A percentile compares a stretch with the other conserved stretches of the same genome.
These are phyloP conservation scores for Xylaria flabelliformis DNA, from an alignment of 495 filamentous ascomycete species.

Conservation along the genomic window DNA sequence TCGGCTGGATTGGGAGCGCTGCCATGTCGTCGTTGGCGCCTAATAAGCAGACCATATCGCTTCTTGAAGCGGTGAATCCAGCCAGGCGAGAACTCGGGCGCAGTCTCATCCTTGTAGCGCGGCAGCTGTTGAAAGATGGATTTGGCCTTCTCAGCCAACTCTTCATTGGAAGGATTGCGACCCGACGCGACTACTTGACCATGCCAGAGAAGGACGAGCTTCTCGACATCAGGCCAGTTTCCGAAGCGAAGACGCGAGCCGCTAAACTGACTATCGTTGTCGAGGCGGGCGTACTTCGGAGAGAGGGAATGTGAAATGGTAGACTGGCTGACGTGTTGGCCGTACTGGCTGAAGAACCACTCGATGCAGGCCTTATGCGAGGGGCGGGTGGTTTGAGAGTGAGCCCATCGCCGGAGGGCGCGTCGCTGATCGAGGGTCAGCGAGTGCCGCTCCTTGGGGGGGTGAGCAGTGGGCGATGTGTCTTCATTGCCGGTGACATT, in stretches of 20 bases:
- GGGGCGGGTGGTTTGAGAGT: slow-evolving; percentile 54
- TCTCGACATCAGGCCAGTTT: slow-evolving; percentile 63
- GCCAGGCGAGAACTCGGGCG: slow-evolving; percentile 60
- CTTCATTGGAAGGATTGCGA: slow-evolving; percentile 58
- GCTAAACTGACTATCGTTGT: slow-evolving; percentile 57
- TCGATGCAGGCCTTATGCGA: slow-evolving; percentile 61
- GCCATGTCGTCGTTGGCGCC: slow-evolving; percentile 55
- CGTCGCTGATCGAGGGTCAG: slow-evolving; percentile 60
- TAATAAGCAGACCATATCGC: slow-evolving; percentile 56
- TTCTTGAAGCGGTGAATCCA: slow-evolving; percentile 64
- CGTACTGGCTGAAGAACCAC: slow-evolving; percentile 58
- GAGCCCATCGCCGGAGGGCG: slow-evolving; percentile 58
- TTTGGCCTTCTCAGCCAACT: slow-evolving; percentile 60
- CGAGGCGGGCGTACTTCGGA: slow-evolving; percentile 60
- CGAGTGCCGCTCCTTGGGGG: slow-evolving; percentile 55
- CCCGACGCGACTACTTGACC: slow-evolving; percentile 51
- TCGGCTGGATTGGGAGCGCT: slow-evolving; percentile 50
- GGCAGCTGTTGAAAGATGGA: slow-evolving; percentile 54
- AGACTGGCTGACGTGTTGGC: slow-evolving; percentile 59
- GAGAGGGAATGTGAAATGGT: slow-evolving; percentile 60
- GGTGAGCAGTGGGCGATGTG: slow-evolving; percentile 13
- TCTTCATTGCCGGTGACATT: slow-evolving; percentile 14
- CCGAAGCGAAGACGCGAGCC: slow-evolving; percentile 59
- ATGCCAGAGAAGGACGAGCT: slow-evolving; percentile 60
- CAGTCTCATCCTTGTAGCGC: slow-evolving; percentile 56